phyloP scores from a whole-genome alignment of 225 moss, liverwort and hornwort genomes.

The Takakia lepidozioides region DNA sequence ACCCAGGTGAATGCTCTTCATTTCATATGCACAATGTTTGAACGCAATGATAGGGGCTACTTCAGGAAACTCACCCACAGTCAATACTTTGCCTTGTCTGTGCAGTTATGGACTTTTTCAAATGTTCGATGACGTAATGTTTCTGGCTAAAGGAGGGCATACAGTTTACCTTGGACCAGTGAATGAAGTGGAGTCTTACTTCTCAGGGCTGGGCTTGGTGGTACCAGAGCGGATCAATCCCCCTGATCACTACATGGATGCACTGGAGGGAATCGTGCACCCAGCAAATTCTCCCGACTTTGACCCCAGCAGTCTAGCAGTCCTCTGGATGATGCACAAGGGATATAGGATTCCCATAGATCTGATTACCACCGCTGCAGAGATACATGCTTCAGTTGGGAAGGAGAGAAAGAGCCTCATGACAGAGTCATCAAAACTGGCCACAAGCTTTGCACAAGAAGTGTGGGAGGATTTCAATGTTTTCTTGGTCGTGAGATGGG shows the following conservation, averaged over 20 bases:
- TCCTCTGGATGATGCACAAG: slow-evolving; percentile 92
- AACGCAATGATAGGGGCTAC: too few relatives aligned
- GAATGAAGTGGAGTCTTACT: slow-evolving; percentile 68
- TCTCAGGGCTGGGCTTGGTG: slow-evolving; percentile 46
- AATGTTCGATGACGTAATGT: slow-evolving; percentile 94
- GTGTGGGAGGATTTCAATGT: slow-evolving; percentile 55
- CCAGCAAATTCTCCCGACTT: slow-evolving; percentile 17
- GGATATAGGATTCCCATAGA: slow-evolving; percentile 70
- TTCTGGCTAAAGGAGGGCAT: slow-evolving; percentile 76
- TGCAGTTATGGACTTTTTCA: slow-evolving; percentile 82
- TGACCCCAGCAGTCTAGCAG: slow-evolving; percentile 54
- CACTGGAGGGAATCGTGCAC: slow-evolving; percentile 49
- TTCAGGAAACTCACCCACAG: too few relatives aligned
- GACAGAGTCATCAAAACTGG: slow-evolving; percentile 15
- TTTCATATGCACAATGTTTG: too few relatives aligned
- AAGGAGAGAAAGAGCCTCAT: slow-evolving; percentile 4
- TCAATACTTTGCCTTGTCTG: too few relatives aligned
- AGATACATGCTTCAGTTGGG: slow-evolving; percentile 1
- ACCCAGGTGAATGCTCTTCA: too few relatives aligned
- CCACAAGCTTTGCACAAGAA: slow-evolving; percentile 45
- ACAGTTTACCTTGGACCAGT: slow-evolving; percentile 85
- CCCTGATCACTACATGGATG: slow-evolving; percentile 92
- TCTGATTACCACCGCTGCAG: slow-evolving; percentile 21
- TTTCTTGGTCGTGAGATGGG: slow-evolving; percentile 46
- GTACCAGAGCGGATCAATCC: slow-evolving; percentile 88